These are phyloP conservation scores for Hyphopichia khmerensis DNA, from an alignment of 1,139 yeast genomes.

Conservation along the genomic window DNA sequence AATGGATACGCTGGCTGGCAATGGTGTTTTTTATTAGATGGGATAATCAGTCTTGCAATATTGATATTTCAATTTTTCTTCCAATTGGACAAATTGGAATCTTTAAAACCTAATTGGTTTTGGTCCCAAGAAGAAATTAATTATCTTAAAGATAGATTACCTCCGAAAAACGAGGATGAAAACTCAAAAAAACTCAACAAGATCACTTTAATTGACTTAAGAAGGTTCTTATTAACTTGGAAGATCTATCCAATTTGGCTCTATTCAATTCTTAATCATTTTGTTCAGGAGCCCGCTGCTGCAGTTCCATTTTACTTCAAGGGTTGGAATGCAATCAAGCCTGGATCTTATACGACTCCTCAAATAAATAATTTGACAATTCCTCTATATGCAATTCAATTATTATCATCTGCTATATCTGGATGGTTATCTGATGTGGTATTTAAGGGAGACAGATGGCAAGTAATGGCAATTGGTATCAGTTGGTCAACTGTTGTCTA, in stretches of 20 bases:
- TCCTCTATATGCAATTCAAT: slow-evolving; percentile 11
- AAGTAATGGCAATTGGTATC: neutral
- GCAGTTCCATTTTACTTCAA: slow-evolving; percentile 1
- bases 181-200: neutral
- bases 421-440: slow-evolving; percentile 9
- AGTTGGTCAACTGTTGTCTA: slow-evolving; percentile 1
- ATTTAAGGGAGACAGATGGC: slow-evolving; percentile 1
- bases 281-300: neutral
- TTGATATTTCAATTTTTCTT: slow-evolving; percentile 4
- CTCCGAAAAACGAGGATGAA: neutral
- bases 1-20: slow-evolving; percentile 27
- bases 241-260: neutral
- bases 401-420: slow-evolving; percentile 5
- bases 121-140: slow-evolving; percentile 3
- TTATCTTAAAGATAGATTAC: neutral
- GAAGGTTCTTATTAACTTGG: neutral
- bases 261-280: neutral
- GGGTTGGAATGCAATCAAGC: slow-evolving; percentile 2
- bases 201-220: neutral
- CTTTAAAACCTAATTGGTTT: slow-evolving; percentile 8
- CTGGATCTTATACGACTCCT: slow-evolving; percentile 7
- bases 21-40: slow-evolving; percentile 31
- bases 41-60: slow-evolving; percentile 15
- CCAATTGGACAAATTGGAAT: neutral
- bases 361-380: slow-evolving; percentile 12